These are phyloP conservation scores for Leccinum subrobustum DNA, from an alignment of 1,284 basidiomycete genomes.

Conservation along the genomic window DNA sequence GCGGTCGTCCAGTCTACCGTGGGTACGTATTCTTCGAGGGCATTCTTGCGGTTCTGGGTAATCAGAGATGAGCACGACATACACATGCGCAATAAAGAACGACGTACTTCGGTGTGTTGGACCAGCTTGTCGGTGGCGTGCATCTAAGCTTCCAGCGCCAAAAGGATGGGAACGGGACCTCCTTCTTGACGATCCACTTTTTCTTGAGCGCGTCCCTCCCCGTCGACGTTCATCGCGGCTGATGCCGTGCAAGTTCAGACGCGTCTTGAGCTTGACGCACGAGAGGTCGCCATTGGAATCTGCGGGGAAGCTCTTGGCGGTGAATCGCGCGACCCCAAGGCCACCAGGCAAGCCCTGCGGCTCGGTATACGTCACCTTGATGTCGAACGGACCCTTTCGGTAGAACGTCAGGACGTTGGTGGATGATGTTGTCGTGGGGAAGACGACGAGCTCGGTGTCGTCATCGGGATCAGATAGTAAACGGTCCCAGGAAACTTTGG, in stretches of 20 bases:
- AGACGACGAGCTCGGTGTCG: slow-evolving; percentile 86
- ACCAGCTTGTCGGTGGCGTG: too few species aligned
- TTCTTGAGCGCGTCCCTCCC: slow-evolving; percentile 69
- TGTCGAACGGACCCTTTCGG: slow-evolving; percentile 81
- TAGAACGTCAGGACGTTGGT: slow-evolving; percentile 96
- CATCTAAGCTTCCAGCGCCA: too few species aligned
- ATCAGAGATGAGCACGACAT: neutral
- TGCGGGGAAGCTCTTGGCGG: slow-evolving; percentile 75
- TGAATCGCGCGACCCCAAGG: slow-evolving; percentile 70
- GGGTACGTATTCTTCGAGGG: slow-evolving; percentile 95
- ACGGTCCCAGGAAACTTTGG: slow-evolving; percentile 85
- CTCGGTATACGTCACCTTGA: slow-evolving; percentile 81
- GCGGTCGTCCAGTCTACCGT: slow-evolving; percentile 86
- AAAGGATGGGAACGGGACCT: slow-evolving; percentile 68
- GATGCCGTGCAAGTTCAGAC: slow-evolving; percentile 83
- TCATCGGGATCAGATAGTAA: slow-evolving; percentile 77
- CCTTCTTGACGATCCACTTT: slow-evolving; percentile 81
- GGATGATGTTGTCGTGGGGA: slow-evolving; percentile 81
- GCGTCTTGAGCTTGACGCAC: slow-evolving; percentile 86
- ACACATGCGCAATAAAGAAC: neutral
- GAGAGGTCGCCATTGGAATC: slow-evolving; percentile 70
- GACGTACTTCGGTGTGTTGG: too few species aligned
- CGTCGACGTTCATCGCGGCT: slow-evolving; percentile 69
- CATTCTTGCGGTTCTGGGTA: slow-evolving; percentile 87
- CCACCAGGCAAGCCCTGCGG: slow-evolving; percentile 67